Base-by-base conservation (phyloP, 805 yeast genomes). In the Saturnispora mendoncae region DNA sequence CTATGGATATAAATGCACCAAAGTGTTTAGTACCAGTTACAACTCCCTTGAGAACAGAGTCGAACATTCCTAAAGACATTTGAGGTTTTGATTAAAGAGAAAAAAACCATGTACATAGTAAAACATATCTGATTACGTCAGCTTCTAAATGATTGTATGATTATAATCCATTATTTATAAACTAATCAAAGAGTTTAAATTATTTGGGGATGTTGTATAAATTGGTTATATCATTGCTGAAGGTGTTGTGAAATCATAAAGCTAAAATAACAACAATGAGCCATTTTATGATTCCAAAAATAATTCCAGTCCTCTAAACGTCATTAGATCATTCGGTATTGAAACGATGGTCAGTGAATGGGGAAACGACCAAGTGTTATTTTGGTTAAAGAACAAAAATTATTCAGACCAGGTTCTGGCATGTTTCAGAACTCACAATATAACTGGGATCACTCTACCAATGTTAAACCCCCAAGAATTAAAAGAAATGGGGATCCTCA, bases 1-100 rank as follows among this genome's bases (percentile, higher is more conserved):
- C 56, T 8, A 73, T 59, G n/a, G n/a, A n/a, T 0, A 86, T 72
- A 55, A 88, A 90, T 1, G 86, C 94, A 0, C 97, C 97, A 60
- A 77, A 88, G 2, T 71, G 58, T 33, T 77, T 76, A 1, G 84
- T 51, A 34, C 72, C 74, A 36, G 66, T 67, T 3, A 90, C 80
- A 20, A 48, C 59, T 0, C 94, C 97, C 23, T 58, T 58, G 50
- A 80, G 78, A 0, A 84, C 27, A 6, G 35, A 13, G n/a, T 36
- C 21, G 14, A 33, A 26, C n/a, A n/a, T n/a, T n/a, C n/a, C n/a
- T n/a, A n/a, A n/a, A n/a, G n/a, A n/a, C n/a, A n/a, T n/a, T n/a
- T n/a, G n/a, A n/a, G n/a, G n/a, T n/a, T n/a, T n/a, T n/a, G n/a
- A n/a, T n/a, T n/a, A n/a, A n/a, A n/a, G n/a, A n/a, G n/a, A n/a